Conservation (phyloP, 805 yeast genomes). For the Huiozyma naganishii region DNA sequence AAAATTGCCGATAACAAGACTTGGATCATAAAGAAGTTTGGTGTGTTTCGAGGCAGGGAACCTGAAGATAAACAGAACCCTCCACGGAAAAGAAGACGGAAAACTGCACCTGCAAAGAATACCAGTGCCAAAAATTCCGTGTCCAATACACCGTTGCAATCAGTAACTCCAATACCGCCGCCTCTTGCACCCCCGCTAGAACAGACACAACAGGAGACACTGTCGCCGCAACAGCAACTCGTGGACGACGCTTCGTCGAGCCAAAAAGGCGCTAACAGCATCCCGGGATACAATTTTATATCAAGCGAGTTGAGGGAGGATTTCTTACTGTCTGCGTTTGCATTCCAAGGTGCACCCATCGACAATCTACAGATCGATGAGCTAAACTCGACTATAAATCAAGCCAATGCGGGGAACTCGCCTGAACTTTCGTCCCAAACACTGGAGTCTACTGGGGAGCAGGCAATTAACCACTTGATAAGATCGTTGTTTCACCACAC, state of each 20-base stretch:
- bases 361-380: conserved; percentile 1
- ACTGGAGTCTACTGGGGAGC: background rate
- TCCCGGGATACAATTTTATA: conserved; percentile 36
- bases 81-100: conserved; percentile 8
- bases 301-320: conserved; percentile 63
- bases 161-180: background rate
- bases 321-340: conserved; percentile 64
- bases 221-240: too few species aligned
- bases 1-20: conserved; percentile 36
- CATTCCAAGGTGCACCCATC: conserved; percentile 28
- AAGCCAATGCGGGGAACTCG: background rate
- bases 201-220: too few species aligned
- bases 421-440: background rate
- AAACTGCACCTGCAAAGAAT: background rate
- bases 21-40: conserved; percentile 65
- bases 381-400: background rate
- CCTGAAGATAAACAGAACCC: conserved; percentile 16
- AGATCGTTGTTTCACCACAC: conserved; percentile 1
- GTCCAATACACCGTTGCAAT: background rate
- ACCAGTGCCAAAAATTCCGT: background rate
- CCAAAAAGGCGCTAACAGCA: conserved; percentile 1
- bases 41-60: conserved; percentile 43
- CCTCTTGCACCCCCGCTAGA: background rate
- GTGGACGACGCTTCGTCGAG: background rate
- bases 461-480: conserved; percentile 1